These are phyloP conservation scores for Martensiomyces pterosporus DNA, from an alignment of 192 early-diverging fungal species.

Conservation along the genomic window DNA sequence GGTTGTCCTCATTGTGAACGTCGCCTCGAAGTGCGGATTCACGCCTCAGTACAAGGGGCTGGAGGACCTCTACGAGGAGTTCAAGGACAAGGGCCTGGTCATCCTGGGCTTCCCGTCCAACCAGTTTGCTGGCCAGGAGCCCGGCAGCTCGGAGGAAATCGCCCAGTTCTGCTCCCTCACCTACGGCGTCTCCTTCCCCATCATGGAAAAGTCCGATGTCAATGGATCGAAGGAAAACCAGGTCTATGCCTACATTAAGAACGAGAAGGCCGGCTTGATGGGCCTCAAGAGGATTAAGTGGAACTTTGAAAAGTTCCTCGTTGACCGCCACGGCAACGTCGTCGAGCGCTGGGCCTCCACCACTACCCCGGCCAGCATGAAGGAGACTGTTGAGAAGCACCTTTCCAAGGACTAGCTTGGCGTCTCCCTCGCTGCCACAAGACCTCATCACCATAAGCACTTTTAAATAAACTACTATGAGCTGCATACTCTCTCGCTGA, in stretches of 20 bases:
- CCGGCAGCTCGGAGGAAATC: constrained; percentile 46
- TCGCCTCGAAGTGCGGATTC: constrained; percentile 88
- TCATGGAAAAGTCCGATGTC: constrained; percentile 83
- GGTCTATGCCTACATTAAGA: constrained; percentile 64
- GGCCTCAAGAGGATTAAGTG: constrained; percentile 65
- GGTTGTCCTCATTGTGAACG: constrained; percentile 83
- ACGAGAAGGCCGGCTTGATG: constrained; percentile 49
- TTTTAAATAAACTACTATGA: too few relatives aligned
- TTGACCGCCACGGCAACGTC: constrained; percentile 63
- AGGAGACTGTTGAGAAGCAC: constrained; percentile 55
- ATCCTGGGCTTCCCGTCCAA: constrained; percentile 91
- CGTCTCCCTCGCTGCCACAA: too few relatives aligned
- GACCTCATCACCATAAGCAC: too few relatives aligned
- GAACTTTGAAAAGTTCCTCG: constrained; percentile 85
- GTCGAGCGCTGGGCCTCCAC: constrained; percentile 62
- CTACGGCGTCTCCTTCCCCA: constrained; percentile 82
- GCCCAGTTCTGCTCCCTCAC: constrained; percentile 57
- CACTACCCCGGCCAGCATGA: constrained; percentile 58
- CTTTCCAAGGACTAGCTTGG: constrained; percentile 33
- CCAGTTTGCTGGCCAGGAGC: constrained; percentile 76
- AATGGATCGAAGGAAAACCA: constrained; percentile 65
- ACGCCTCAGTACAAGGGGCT: constrained; percentile 74
- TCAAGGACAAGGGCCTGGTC: constrained; percentile 67
- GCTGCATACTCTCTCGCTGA: too few relatives aligned
- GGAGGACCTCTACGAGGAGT: constrained; percentile 63